These are phyloP conservation scores for Didymella exigua DNA, from an alignment of 2,329 filamentous ascomycete species.

Conservation along the genomic window DNA sequence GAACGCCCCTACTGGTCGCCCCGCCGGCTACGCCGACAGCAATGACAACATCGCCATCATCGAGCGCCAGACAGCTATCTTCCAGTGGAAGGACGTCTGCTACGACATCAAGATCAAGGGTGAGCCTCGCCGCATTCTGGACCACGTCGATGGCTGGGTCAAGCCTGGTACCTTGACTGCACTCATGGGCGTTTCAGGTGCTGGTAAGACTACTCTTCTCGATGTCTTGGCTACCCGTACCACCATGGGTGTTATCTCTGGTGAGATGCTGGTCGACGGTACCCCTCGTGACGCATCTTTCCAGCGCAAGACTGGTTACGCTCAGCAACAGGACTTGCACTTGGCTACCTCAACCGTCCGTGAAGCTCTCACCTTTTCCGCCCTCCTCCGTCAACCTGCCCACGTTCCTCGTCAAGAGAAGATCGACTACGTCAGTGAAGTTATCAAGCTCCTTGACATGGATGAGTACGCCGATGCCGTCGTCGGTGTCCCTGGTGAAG, in stretches of 20 bases:
- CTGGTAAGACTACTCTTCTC: conserved; percentile 91
- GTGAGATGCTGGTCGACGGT: conserved; percentile 85
- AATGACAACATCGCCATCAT: conserved; percentile 53
- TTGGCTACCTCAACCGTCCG: conserved; percentile 83
- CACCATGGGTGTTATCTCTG: conserved; percentile 86
- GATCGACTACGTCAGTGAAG: conserved; percentile 83
- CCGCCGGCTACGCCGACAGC: conserved; percentile 43
- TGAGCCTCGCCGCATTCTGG: conserved; percentile 74
- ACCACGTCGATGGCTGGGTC: conserved; percentile 90
- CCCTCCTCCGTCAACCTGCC: conserved; percentile 80
- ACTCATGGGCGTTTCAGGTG: conserved; percentile 88
- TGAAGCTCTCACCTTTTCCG: conserved; percentile 86
- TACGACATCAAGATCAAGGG: conserved; percentile 81
- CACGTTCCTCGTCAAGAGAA: conserved; percentile 77
- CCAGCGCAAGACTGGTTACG: conserved; percentile 90
- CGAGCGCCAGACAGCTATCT: conserved; percentile 73
- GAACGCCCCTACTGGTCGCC: conserved; percentile 37
- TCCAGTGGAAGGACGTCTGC: conserved; percentile 85
- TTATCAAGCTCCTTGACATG: conserved; percentile 91
- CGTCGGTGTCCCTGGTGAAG: conserved; percentile 88
- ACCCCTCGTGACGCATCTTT: conserved; percentile 77
- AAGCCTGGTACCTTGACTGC: conserved; percentile 86
- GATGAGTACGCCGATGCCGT: conserved; percentile 86
- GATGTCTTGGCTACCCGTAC: conserved; percentile 85
- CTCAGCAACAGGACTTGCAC: conserved; percentile 91